Evolutionary conservation across 1,284 basidiomycete species (phyloP), one percentile per base, ranked within the genome.

Genomic region (Ceratobasidium sp.): DNA sequence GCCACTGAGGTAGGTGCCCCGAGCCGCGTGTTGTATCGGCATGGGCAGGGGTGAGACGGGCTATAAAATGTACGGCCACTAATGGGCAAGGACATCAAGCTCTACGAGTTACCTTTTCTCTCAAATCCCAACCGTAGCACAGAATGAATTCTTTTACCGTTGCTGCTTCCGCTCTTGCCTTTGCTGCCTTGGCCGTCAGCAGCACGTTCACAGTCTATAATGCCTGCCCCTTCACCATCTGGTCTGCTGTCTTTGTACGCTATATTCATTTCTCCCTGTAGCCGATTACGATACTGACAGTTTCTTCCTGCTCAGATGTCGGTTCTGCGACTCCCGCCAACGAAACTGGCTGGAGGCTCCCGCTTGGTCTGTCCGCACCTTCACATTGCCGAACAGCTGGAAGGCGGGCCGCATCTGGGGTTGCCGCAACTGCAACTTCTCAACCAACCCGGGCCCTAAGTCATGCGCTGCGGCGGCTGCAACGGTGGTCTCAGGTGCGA

Each of bases 151-250:
- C 78, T 48, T 74, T 66, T n/a, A 74, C 62, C 39, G 37, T 59
- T 48, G 73, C 73, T 46, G 54, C 78, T 37, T 78, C 78, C 11
- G 75, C 77, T 62, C 77, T 83, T 13, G 76, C 76, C 22, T 73
- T 80, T 24, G 69, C 76, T n/a, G 77, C 79, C 0, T 76, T 74
- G 22, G 79, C 76, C 19, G 64, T 81, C 56, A 84, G 83, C 72
- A 82, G 86, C 68, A 84, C 83, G 16, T 81, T 85, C 71, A 84
- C 83, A 11, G 83, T 79, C 16, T 78, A 80, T 53, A 84, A 84
- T 76, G 77, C 72, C 0, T 84, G 83, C 68, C 79, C 81, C 11
- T 84, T 82, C 76, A 84, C 84, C 1, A 76, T 84, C 66, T 84
- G 84, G 85, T 86, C 48, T 80, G 82, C 73, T 19, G 58, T 29